Conservation (phyloP, 352 stramenopile genomes). For the Phytophthora sansomeana region DNA sequence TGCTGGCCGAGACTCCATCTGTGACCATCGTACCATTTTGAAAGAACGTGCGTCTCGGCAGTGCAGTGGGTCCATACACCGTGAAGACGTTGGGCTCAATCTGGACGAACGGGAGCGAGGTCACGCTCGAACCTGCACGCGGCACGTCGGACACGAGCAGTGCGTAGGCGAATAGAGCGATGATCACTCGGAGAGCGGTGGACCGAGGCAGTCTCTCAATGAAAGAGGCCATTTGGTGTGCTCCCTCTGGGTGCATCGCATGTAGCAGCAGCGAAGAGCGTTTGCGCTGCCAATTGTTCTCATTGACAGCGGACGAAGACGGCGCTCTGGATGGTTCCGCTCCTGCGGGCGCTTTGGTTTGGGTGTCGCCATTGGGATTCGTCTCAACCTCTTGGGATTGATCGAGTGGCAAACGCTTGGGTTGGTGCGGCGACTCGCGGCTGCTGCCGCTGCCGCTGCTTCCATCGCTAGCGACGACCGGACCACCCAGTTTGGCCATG, state of each 20-base stretch:
- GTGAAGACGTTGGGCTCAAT: conserved; percentile 65
- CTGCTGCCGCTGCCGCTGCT: conserved; percentile 7
- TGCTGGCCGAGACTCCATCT: neutral
- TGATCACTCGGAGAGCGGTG: conserved; percentile 36
- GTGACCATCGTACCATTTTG: conserved; percentile 32
- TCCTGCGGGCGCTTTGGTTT: neutral
- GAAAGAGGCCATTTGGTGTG: conserved; percentile 22
- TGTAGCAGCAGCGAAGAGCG: conserved; percentile 32
- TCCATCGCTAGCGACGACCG: neutral
- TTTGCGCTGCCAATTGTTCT: conserved; percentile 28
- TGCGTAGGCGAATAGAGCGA: conserved; percentile 54
- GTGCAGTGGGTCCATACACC: conserved; percentile 46
- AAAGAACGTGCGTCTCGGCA: conserved; percentile 38
- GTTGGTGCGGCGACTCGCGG: neutral
- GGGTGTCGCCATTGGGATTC: neutral
- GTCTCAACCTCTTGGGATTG: conserved; percentile 12
- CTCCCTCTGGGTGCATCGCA: conserved; percentile 29
- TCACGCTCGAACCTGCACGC: conserved; percentile 45
- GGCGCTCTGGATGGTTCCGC: conserved; percentile 5
- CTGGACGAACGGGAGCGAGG: conserved; percentile 49
- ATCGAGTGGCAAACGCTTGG: conserved; percentile 1
- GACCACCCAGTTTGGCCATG: neutral
- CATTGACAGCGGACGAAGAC: conserved; percentile 6
- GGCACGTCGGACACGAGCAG: conserved; percentile 55
- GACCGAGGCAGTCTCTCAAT: conserved; percentile 24